Conservation (phyloP, 805 yeast species). For the Wickerhamomyces tratensis region DNA sequence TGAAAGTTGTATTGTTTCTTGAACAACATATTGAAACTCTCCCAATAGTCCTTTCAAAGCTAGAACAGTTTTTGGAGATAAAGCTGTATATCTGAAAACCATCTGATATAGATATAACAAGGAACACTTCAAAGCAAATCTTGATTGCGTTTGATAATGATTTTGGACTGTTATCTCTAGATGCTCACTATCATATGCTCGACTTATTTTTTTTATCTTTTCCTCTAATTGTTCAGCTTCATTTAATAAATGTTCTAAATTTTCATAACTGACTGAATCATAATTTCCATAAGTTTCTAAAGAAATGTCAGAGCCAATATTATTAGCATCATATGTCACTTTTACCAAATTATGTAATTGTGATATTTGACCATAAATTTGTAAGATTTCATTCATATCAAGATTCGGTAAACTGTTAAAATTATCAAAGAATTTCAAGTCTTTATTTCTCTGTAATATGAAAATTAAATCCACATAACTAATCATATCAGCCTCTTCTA, state of each 20-base stretch:
- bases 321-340: constrained; percentile 7
- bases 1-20: neutral
- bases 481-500: constrained; percentile 2
- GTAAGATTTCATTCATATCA: constrained; percentile 6
- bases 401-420: constrained; percentile 5
- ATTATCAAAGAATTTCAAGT: constrained; percentile 6
- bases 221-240: constrained; percentile 1
- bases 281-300: neutral
- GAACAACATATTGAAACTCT: constrained; percentile 2
- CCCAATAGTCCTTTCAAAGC: constrained; percentile 1
- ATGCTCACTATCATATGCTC: neutral
- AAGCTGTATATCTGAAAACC: constrained; percentile 7
- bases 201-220: neutral
- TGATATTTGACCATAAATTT: constrained; percentile 5
- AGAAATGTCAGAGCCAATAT: neutral
- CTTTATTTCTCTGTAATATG: constrained; percentile 1
- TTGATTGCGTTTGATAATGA: constrained; percentile 3
- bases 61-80: constrained; percentile 8
- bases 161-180: neutral
- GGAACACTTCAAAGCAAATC: constrained; percentile 2
- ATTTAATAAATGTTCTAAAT: neutral
- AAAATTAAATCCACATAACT: constrained; percentile 4
- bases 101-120: constrained; percentile 5
- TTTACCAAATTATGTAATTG: constrained; percentile 7
- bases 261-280: constrained; percentile 1